Evolutionary conservation across 75 land plant species (phyloP).

Genomic region (Cryptomeria japonica): DNA sequence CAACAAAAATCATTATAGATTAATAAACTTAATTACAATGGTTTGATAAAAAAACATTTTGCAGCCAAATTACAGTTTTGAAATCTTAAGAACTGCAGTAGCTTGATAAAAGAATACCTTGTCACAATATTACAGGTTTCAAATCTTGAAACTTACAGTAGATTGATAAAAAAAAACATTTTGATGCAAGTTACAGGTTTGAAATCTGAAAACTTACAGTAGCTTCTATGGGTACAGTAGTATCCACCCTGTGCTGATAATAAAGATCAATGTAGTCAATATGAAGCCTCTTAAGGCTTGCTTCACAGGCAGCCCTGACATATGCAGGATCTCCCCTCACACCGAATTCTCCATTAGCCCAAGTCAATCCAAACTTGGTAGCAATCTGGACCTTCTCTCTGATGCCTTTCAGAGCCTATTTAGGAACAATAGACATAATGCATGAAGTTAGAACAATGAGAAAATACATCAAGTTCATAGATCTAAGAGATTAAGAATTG

Average conservation of each 20-base stretch:
- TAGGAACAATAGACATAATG: background rate
- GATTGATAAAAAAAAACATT: too few species aligned
- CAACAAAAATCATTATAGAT: too few species aligned
- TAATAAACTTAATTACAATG: too few species aligned
- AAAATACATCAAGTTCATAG: background rate
- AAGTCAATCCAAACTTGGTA: slow-evolving; percentile 37
- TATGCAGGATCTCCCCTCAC: slow-evolving; percentile 27
- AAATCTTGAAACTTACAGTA: too few species aligned
- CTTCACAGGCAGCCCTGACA: slow-evolving; percentile 40
- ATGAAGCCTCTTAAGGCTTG: slow-evolving; percentile 43
- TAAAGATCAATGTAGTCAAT: slow-evolving; percentile 63
- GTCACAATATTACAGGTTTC: too few species aligned
- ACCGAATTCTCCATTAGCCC: background rate
- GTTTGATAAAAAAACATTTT: too few species aligned
- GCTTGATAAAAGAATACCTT: too few species aligned
- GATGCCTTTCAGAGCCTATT: slow-evolving; percentile 57
- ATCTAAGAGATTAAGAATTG: background rate
- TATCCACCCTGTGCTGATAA: slow-evolving; percentile 55
- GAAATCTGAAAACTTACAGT: slow-evolving; percentile 19
- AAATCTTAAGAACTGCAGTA: too few species aligned
- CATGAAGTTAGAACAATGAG: background rate
- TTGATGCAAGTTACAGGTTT: too few species aligned
- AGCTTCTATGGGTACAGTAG: background rate
- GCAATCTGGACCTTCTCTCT: slow-evolving; percentile 51
- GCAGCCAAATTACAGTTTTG: too few species aligned